phyloP scores from a whole-genome alignment of 768 basidiomycete species.

The Sistotremastrum niveocremeum region DNA sequence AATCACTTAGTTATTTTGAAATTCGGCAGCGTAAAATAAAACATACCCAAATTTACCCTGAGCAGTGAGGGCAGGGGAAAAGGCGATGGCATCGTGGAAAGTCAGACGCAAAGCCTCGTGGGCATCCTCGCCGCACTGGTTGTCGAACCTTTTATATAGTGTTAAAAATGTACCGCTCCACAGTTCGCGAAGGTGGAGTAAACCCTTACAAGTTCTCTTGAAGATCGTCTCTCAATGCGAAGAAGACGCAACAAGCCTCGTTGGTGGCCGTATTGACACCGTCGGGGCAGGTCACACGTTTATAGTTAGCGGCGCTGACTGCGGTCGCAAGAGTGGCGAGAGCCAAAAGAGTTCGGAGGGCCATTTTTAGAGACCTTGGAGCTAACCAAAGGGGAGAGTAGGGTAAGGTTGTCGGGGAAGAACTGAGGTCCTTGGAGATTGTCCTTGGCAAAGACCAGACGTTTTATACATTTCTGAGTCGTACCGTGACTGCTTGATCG shows the following conservation, averaged over 20 bases:
- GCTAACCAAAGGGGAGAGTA: no score
- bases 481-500: no score
- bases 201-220: background rate
- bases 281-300: slow-evolving; percentile 6
- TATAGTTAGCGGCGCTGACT: background rate
- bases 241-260: slow-evolving; percentile 1
- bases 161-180: no score
- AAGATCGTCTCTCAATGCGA: background rate
- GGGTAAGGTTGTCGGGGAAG: no score
- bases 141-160: slow-evolving; percentile 13
- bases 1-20: background rate
- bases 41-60: background rate
- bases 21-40: background rate
- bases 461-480: no score
- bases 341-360: slow-evolving; percentile 4
- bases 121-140: slow-evolving; percentile 22
- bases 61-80: slow-evolving; percentile 8
- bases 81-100: slow-evolving; percentile 12
- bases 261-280: slow-evolving; percentile 2
- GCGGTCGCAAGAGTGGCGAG: slow-evolving; percentile 2
- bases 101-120: slow-evolving; percentile 18
- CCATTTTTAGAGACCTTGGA: background rate
- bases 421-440: no score
- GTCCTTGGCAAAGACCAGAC: no score
- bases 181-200: no score